Evolutionary conservation across 2,329 filamentous ascomycete species (phyloP).

Genomic region (Ophiostoma ips): DNA sequence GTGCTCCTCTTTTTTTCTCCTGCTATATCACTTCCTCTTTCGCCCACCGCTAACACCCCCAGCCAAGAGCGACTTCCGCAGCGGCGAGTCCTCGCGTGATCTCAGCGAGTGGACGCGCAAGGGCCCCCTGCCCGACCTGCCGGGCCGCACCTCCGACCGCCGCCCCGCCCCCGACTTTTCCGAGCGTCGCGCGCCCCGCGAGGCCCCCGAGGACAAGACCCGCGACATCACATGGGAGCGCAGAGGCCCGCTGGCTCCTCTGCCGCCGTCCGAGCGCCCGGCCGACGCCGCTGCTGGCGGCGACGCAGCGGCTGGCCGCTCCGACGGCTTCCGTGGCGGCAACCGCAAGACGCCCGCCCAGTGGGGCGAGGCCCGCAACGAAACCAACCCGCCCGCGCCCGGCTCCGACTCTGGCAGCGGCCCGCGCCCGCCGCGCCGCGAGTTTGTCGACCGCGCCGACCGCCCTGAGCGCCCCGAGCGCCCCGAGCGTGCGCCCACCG

Average conservation of each 20-base stretch:
- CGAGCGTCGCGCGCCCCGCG: conserved; percentile 56
- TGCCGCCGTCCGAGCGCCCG: conserved; percentile 35
- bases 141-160: conserved; percentile 28
- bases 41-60: background rate
- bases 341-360: conserved; percentile 55
- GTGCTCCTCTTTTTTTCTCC: conserved; percentile 24
- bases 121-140: conserved; percentile 45
- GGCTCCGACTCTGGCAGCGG: conserved; percentile 35
- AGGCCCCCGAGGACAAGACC: conserved; percentile 56
- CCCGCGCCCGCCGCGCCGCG: conserved; percentile 64
- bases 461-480: conserved; percentile 35
- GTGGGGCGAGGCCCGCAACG: conserved; percentile 53
- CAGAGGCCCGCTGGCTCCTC: conserved; percentile 76
- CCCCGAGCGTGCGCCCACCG: conserved; percentile 60
- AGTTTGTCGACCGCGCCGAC: conserved; percentile 55
- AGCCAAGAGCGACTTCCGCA: conserved; percentile 67
- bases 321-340: conserved; percentile 45
- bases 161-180: conserved; percentile 36
- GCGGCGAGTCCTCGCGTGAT: conserved; percentile 61
- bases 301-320: no score
- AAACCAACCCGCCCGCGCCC: conserved; percentile 2
- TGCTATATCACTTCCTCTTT: background rate
- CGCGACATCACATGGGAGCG: conserved; percentile 88
- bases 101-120: conserved; percentile 86
- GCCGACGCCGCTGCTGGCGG: conserved; percentile 35